Percentiles rank a stretch among this genome's conserved stretches.
These are phyloP conservation scores for Trichothecium sympodiale DNA, from an alignment of 2,329 filamentous ascomycete genomes.

Conservation along the genomic window DNA sequence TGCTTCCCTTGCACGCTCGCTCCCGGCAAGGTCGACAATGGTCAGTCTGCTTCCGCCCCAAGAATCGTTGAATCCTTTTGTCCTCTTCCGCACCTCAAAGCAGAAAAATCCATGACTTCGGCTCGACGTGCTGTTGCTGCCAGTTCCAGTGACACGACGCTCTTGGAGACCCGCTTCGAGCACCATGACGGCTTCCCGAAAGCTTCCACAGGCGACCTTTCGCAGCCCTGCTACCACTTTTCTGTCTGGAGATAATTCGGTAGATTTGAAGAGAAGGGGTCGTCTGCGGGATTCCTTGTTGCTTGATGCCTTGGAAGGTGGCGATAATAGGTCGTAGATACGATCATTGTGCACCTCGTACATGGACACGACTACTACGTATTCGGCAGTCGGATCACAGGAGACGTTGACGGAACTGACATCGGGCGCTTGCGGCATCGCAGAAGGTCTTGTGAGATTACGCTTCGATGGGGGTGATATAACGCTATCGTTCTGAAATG, in stretches of 20 bases:
- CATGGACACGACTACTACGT: constrained; percentile 88
- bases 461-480: constrained; percentile 39
- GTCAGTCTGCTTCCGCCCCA: constrained; percentile 76
- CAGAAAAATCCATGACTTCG: constrained; percentile 95
- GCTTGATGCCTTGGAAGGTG: constrained; percentile 43
- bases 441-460: constrained; percentile 57
- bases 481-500: constrained; percentile 34
- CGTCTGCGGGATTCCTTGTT: constrained; percentile 66
- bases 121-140: constrained; percentile 85
- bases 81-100: constrained; percentile 82
- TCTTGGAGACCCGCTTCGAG: constrained; percentile 84
- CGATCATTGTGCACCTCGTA: constrained; percentile 99
- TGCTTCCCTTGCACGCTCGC: constrained; percentile 82
- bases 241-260: constrained; percentile 76
- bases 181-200: constrained; percentile 79
- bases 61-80: constrained; percentile 21
- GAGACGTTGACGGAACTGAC: constrained; percentile 59
- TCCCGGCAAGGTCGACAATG: constrained; percentile 86
- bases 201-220: constrained; percentile 75
- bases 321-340: constrained; percentile 83
- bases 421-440: constrained; percentile 62
- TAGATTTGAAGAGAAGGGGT: constrained; percentile 82
- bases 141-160: constrained; percentile 77
- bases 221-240: constrained; percentile 88
- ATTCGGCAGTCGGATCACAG: constrained; percentile 54